These are phyloP conservation scores for Triticum aestivum DNA, from an alignment of 176 grass and related monocot genomes.

Conservation along the genomic window IWGSC_CS_RefSeq_v2.1 NC_057808.1:517721861-517722360, in stretches of 20 bases:
- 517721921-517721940: background rate
- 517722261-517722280: background rate
- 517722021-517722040: background rate
- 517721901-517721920: slow-evolving; percentile 9
- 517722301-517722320: too few species aligned
- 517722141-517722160: background rate
- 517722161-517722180: background rate
- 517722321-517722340: too few species aligned
- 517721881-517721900: background rate
- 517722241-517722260: background rate
- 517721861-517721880: background rate
- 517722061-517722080: background rate
- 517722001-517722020: slow-evolving; percentile 7
- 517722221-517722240: background rate
- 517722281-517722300: background rate
- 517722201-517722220: background rate
- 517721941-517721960: background rate
- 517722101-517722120: background rate
- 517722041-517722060: background rate
- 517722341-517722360: too few species aligned
- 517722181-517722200: background rate
- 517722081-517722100: background rate
- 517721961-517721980: background rate
- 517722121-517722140: background rate
- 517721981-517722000: background rate